Evolutionary conservation across 768 basidiomycete species (phyloP).

Genomic region (Trametes coccinea): DNA sequence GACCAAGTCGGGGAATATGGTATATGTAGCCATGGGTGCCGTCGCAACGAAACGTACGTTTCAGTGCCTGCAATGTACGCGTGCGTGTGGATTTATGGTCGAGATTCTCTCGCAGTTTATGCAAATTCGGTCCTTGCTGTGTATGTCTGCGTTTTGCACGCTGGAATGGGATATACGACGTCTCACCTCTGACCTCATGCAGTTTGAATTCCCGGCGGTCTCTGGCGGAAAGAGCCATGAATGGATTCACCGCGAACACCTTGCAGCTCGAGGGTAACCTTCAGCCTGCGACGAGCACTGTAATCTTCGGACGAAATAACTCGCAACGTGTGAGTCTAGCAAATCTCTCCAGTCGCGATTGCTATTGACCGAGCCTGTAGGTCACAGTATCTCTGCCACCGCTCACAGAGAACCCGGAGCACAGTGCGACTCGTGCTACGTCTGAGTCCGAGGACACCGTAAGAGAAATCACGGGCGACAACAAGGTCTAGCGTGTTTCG

Average conservation of each 20-base stretch:
- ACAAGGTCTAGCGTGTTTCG: no score
- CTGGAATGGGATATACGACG: neutral
- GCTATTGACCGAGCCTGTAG: no score
- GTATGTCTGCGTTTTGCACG: neutral
- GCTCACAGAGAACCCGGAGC: no score
- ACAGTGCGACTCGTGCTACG: no score
- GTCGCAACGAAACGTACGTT: neutral
- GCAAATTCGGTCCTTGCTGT: slow-evolving; percentile 1
- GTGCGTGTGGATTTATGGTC: no score
- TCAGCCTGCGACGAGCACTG: neutral
- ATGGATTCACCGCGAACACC: neutral
- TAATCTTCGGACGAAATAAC: no score
- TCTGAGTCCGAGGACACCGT: no score
- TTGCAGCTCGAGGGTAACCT: neutral
- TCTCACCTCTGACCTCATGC: neutral
- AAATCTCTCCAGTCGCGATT: no score
- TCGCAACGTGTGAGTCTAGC: no score
- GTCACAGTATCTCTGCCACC: no score
- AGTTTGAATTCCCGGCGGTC: neutral
- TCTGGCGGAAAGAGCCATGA: neutral
- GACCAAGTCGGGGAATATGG: neutral
- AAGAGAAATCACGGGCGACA: no score
- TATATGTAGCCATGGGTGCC: neutral
- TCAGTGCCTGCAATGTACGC: no score
- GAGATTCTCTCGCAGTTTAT: neutral